phyloP scores from a whole-genome alignment of 306 rosid genomes.

The Corylus americana region DNA sequence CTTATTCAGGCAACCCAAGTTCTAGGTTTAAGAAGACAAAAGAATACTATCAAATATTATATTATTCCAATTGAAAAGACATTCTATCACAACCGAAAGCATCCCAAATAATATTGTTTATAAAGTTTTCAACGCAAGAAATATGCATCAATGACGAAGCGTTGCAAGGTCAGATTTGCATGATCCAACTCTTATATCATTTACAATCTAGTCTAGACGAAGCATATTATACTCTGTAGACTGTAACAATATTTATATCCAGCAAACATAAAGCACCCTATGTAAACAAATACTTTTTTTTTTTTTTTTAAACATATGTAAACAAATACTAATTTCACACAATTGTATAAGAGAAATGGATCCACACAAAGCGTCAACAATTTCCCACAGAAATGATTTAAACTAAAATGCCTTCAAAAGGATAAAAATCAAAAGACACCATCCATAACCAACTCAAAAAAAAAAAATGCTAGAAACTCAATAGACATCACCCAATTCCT shows the following conservation, averaged over 20 bases:
- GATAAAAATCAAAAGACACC: neutral
- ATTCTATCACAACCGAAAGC: neutral
- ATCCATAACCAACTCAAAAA: neutral
- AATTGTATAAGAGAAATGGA: neutral
- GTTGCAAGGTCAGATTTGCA: neutral
- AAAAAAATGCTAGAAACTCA: neutral
- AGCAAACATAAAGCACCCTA: neutral
- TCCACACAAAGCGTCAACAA: neutral
- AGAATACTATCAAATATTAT: neutral
- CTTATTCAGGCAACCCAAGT: too few relatives aligned
- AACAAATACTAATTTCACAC: neutral
- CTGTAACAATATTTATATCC: neutral
- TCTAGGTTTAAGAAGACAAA: too few relatives aligned
- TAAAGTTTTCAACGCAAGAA: neutral
- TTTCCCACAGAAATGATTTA: neutral
- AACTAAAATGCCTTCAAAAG: neutral
- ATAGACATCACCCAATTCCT: neutral
- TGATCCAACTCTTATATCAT: neutral
- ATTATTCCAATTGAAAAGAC: neutral
- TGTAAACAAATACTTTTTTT: neutral
- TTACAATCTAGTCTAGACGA: neutral
- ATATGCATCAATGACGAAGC: neutral
- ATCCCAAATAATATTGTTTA: neutral
- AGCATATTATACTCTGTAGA: neutral
- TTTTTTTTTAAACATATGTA: too few relatives aligned